These are phyloP conservation scores for Xylariaceae sp. DNA, from an alignment of 2,329 filamentous ascomycete species.

Conservation along the genomic window DNA sequence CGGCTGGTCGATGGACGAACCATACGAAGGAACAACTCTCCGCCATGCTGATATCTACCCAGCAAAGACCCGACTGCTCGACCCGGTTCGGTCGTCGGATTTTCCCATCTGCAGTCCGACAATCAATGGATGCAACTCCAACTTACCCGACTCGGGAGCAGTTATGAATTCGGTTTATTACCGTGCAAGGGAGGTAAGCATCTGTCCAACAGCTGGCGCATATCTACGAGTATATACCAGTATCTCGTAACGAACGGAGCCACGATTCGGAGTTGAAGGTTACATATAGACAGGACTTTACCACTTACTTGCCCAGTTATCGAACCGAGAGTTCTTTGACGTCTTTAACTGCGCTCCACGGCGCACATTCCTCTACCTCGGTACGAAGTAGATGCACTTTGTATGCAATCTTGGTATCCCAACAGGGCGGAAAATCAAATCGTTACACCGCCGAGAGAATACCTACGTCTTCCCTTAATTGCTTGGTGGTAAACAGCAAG, in stretches of 20 bases:
- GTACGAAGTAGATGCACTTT: neutral
- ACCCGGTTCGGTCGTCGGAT: neutral
- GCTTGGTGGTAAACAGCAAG: neutral
- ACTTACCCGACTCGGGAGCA: neutral
- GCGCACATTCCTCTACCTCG: neutral
- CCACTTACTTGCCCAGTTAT: neutral
- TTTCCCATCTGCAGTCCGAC: neutral
- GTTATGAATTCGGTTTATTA: neutral
- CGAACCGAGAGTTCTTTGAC: neutral
- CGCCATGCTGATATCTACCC: neutral
- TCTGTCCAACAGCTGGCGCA: neutral
- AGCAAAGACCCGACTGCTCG: too few species aligned
- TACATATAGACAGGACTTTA: neutral
- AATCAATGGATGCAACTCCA: neutral
- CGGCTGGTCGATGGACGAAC: neutral
- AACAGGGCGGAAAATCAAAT: neutral
- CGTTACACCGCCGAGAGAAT: neutral
- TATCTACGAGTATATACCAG: neutral
- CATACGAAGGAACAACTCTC: neutral
- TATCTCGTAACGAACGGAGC: neutral
- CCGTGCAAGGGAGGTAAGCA: neutral
- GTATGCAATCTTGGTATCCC: neutral
- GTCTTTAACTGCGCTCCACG: neutral
- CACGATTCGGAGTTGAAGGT: neutral
- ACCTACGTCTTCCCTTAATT: too few species aligned